Evolutionary conservation across 2,329 filamentous ascomycete species (phyloP).

Genomic region (Cercospora citrullina): DNA sequence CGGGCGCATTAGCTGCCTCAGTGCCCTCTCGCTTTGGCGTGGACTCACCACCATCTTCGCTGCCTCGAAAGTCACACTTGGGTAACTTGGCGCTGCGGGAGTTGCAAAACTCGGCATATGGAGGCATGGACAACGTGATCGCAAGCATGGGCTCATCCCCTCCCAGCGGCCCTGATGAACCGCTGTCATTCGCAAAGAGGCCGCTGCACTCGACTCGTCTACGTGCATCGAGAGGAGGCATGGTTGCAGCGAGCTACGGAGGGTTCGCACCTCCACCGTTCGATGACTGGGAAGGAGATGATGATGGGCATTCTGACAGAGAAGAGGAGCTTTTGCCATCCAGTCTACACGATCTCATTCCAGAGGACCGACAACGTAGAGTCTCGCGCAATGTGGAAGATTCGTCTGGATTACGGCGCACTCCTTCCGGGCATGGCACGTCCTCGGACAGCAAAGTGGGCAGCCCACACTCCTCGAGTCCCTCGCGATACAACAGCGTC

Average conservation of each 20-base stretch:
- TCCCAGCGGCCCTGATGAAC: slow-evolving; percentile 65
- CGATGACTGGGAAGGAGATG: slow-evolving; percentile 58
- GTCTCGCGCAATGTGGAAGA: slow-evolving; percentile 58
- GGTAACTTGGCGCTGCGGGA: slow-evolving; percentile 52
- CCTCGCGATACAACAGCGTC: slow-evolving; percentile 61
- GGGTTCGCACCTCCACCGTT: slow-evolving; percentile 39
- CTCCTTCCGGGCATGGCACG: slow-evolving; percentile 46
- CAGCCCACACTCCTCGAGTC: slow-evolving; percentile 60
- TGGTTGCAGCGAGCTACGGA: slow-evolving; percentile 63
- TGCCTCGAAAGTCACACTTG: slow-evolving; percentile 52
- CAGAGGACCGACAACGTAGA: slow-evolving; percentile 60
- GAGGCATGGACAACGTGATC: slow-evolving; percentile 45
- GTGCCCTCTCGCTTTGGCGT: slow-evolving; percentile 89
- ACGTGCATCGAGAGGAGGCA: slow-evolving; percentile 51
- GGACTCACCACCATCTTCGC: slow-evolving; percentile 73
- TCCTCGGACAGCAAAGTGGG: slow-evolving; percentile 45
- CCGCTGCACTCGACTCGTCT: slow-evolving; percentile 67
- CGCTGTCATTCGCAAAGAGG: slow-evolving; percentile 64
- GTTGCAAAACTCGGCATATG: slow-evolving; percentile 67
- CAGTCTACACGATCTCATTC: slow-evolving; percentile 62
- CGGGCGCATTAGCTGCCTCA: slow-evolving; percentile 70
- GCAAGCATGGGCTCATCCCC: slow-evolving; percentile 57
- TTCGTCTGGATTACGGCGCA: slow-evolving; percentile 40
- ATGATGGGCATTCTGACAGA: slow-evolving; percentile 66
- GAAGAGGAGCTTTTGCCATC: slow-evolving; percentile 88